phyloP scores from a whole-genome alignment of 257 asterid genomes.

The Scutellaria minor region DNA sequence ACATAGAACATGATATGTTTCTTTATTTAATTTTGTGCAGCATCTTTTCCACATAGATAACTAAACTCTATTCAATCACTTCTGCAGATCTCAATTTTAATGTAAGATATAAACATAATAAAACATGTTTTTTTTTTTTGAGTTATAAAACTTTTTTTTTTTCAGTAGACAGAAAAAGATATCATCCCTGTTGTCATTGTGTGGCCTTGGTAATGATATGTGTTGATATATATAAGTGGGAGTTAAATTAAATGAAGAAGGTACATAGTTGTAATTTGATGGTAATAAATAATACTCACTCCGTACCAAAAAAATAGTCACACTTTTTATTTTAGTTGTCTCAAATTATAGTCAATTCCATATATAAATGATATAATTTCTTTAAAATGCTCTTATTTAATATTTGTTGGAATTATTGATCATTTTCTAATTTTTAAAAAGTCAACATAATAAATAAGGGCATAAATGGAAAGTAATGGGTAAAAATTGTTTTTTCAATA shows the following conservation, averaged over 20 bases:
- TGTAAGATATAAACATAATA: neutral
- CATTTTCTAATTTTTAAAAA: no score
- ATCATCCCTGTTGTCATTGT: neutral
- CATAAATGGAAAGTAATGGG: no score
- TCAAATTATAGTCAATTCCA: no score
- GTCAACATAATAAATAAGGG: no score
- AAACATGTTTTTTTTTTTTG: neutral
- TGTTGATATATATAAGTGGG: no score
- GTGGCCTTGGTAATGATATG: neutral
- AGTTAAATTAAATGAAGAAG: neutral
- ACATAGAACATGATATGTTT: slow-evolving; percentile 29
- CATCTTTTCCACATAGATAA: neutral
- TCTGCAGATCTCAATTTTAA: neutral
- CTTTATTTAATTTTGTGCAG: neutral
- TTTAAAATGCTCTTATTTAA: no score
- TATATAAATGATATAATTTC: no score
- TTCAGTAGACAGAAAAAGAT: neutral
- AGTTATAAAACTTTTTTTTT: neutral
- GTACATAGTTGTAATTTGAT: neutral
- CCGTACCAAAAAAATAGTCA: no score
- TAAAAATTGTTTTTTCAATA: no score
- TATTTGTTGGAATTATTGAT: no score
- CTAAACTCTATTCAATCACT: neutral
- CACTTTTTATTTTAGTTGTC: no score
- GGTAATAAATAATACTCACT: neutral